Conservation (phyloP, 495 filamentous ascomycete species). For the Stereocaulon alpinum region DNA sequence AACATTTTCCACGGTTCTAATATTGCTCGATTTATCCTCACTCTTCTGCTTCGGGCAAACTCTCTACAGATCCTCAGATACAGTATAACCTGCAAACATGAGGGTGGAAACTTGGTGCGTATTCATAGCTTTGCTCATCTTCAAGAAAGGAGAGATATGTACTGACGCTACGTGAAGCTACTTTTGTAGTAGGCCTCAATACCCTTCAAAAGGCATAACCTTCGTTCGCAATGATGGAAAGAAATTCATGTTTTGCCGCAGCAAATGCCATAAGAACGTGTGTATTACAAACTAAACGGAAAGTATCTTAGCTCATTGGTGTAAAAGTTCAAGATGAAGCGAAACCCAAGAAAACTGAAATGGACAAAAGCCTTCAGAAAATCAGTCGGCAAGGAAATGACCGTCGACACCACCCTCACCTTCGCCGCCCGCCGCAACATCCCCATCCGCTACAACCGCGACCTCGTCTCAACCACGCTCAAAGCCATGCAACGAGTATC, state of each 20-base stretch:
- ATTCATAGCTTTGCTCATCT: background rate
- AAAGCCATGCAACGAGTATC: constrained; percentile 82
- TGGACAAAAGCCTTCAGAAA: constrained; percentile 83
- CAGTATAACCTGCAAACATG: constrained; percentile 11
- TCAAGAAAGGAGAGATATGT: background rate
- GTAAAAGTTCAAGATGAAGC: constrained; percentile 85
- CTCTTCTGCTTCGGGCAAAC: background rate
- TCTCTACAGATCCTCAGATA: background rate
- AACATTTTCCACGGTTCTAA: background rate
- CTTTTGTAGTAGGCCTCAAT: constrained; percentile 78
- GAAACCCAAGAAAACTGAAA: constrained; percentile 70
- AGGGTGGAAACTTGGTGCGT: constrained; percentile 56
- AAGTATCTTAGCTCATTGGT: background rate
- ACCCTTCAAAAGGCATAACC: constrained; percentile 70
- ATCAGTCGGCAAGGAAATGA: constrained; percentile 78
- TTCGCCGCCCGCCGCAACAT: constrained; percentile 91
- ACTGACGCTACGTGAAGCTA: constrained; percentile 36
- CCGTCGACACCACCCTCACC: constrained; percentile 84
- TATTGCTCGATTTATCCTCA: no score
- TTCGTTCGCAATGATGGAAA: constrained; percentile 75
- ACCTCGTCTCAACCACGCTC: constrained; percentile 75
- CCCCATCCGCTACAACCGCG: constrained; percentile 88
- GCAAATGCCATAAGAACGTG: constrained; percentile 87
- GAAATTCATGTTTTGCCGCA: constrained; percentile 64
- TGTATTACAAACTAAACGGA: background rate